Conservation (phyloP, 2,329 filamentous ascomycete genomes). For the Penicillium sp. region DNA sequence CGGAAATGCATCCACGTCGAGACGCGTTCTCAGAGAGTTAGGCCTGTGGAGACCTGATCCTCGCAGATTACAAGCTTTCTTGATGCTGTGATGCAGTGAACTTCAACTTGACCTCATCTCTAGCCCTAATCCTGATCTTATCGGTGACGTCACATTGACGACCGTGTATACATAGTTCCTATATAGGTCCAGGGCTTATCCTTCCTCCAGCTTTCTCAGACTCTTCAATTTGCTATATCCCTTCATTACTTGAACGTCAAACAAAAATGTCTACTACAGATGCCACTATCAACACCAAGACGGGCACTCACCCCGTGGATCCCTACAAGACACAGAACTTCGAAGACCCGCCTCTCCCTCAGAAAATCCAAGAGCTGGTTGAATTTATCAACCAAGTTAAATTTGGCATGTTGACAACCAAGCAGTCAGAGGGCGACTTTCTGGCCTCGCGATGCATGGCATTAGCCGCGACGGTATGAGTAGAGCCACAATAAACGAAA, state of each 20-base stretch:
- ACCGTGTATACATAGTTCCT: conserved; percentile 10
- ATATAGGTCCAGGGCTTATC: background rate
- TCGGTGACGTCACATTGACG: conserved; percentile 29
- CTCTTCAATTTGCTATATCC: background rate
- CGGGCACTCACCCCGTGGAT: conserved; percentile 65
- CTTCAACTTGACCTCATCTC: background rate
- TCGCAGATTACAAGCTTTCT: background rate
- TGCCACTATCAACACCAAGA: conserved; percentile 54
- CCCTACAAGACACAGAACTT: conserved; percentile 77
- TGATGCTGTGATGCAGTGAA: background rate
- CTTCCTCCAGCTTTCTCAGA: background rate
- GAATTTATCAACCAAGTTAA: conserved; percentile 71
- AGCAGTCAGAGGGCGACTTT: conserved; percentile 58
- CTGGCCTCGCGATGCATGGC: conserved; percentile 85
- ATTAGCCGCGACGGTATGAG: conserved; percentile 68
- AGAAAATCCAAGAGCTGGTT: conserved; percentile 73
- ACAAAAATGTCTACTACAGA: conserved; percentile 24
- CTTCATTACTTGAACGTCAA: background rate
- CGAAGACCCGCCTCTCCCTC: conserved; percentile 66
- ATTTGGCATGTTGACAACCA: conserved; percentile 87
- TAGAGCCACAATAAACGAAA: background rate
- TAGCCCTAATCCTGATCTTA: conserved; percentile 16
- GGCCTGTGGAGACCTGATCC: background rate
- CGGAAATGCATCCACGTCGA: background rate
- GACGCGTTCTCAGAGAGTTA: background rate